These are phyloP conservation scores for Septoria petroselini DNA, from an alignment of 2,329 filamentous ascomycete genomes.

Conservation along the genomic window DNA sequence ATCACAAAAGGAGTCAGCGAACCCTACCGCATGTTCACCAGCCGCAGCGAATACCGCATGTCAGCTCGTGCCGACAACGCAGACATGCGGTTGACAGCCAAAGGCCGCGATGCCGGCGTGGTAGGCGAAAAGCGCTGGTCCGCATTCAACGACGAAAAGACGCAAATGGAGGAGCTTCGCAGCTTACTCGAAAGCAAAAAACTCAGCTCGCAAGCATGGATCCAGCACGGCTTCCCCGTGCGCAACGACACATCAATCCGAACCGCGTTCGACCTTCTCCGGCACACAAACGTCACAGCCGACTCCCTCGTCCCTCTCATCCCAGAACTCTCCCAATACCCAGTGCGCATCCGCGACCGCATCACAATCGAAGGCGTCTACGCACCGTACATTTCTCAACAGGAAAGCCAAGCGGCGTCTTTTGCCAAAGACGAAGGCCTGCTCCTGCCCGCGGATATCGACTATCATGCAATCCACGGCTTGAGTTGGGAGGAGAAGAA, in stretches of 20 bases:
- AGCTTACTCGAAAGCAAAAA: slow-evolving; percentile 57
- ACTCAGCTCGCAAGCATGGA: slow-evolving; percentile 65
- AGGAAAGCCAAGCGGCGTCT: slow-evolving; percentile 62
- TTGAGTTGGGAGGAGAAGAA: slow-evolving; percentile 77
- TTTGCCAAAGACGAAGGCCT: slow-evolving; percentile 76
- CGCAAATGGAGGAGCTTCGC: slow-evolving; percentile 62
- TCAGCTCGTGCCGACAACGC: slow-evolving; percentile 90
- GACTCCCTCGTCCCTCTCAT: slow-evolving; percentile 57
- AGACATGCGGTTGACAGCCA: slow-evolving; percentile 76
- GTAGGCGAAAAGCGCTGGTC: slow-evolving; percentile 77
- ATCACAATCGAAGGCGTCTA: slow-evolving; percentile 82
- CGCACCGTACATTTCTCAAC: slow-evolving; percentile 76
- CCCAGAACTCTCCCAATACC: slow-evolving; percentile 55
- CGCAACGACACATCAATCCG: slow-evolving; percentile 64
- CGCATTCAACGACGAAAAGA: slow-evolving; percentile 62
- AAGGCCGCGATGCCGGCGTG: slow-evolving; percentile 72
- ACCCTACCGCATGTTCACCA: slow-evolving; percentile 98
- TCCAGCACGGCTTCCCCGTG: slow-evolving; percentile 64
- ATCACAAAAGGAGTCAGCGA: slow-evolving; percentile 96
- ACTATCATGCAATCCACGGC: slow-evolving; percentile 71
- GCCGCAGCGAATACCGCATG: slow-evolving; percentile 92
- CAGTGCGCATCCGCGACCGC: slow-evolving; percentile 60
- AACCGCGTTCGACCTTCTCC: slow-evolving; percentile 75
- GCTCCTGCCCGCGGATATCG: slow-evolving; percentile 66
- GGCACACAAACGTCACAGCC: slow-evolving; percentile 60